Base-by-base conservation (phyloP, 768 basidiomycete species). In the Cubamyces sp. region DNA sequence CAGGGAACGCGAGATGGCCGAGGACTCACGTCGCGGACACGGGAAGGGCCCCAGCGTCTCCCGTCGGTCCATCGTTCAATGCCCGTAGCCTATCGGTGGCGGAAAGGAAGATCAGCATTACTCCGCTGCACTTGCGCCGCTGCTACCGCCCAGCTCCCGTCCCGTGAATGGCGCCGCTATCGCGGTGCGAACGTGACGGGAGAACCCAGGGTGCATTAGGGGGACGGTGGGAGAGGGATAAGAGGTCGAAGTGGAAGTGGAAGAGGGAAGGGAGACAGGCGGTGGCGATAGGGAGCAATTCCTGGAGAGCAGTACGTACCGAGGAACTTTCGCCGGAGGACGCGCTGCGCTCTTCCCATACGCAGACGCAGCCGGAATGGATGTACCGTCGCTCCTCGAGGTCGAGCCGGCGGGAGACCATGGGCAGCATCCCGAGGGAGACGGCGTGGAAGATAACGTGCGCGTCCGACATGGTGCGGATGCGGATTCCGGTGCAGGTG, bases 61-160 rank as follows among this genome's bases (percentile, higher is more conserved):
- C 69, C 90, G 69, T 91, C 90, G 28, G 90, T 92, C 90, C 90
- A 92, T 57, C 90, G 81, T 70, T 91, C 89, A 39, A 92, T 90
- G 45, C 88, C 88, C 60, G 88, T 79, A 43, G 55, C 23, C 61
- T 57, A 39, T 59, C 2, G 47, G 30, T 18, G 46, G 30, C 47
- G 26, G 26, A 43, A 43, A 16, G 42, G 42, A 43, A 30, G 53
- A 48, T 54, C 51, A 52, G 57, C 23, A 26, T 50, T 19, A 39
- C 5, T 41, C 9, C 51, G 51, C 49, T 41, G 46, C 23, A 53
- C 34, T 34, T 34, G 34, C 34, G 34, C 34, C 34, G 34, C 34
- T 34, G 34, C 34, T 5, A 34, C 34, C 34, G 34, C 34, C 34
- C 34, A 34, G 34, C 34, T 34, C 34, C 34, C 34, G 34, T 34